Conservation (phyloP, 106 monocot species). For the Allium fistulosum region DNA sequence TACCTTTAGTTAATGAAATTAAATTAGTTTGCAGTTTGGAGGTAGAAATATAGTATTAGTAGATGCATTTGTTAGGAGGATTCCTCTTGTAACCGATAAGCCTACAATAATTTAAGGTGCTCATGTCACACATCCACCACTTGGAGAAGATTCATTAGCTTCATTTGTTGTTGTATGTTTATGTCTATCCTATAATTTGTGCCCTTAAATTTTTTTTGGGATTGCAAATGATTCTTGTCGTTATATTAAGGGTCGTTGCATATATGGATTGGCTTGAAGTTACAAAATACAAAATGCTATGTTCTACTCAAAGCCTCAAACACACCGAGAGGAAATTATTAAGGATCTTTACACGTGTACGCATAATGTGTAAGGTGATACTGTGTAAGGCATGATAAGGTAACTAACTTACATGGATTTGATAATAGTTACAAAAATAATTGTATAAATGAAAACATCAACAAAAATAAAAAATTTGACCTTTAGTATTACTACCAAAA, state of each 20-base stretch:
- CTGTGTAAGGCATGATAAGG: conserved; percentile 38
- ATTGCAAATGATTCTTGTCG: background rate
- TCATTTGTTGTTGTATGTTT: conserved; percentile 68
- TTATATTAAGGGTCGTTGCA: conserved; percentile 40
- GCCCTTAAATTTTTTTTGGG: no score
- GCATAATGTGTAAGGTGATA: conserved; percentile 19
- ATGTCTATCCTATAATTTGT: background rate
- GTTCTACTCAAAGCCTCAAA: conserved; percentile 38
- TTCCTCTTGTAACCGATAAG: conserved; percentile 40
- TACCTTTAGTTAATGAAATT: no score
- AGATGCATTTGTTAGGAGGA: conserved; percentile 18
- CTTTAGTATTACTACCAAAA: no score
- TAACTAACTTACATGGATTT: background rate
- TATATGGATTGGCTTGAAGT: conserved; percentile 87
- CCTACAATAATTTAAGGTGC: conserved; percentile 86
- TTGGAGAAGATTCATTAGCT: conserved; percentile 57
- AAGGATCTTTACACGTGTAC: conserved; percentile 33
- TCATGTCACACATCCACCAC: conserved; percentile 81
- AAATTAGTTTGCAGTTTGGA: conserved; percentile 13
- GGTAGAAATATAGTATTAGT: conserved; percentile 66
- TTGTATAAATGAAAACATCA: no score
- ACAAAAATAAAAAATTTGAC: no score
- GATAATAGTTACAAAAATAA: no score
- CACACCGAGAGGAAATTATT: conserved; percentile 64
- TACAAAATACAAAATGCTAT: conserved; percentile 51